phyloP scores from a whole-genome alignment of 371 early-diverging fungal species.

The Mortierella sp. region DNA sequence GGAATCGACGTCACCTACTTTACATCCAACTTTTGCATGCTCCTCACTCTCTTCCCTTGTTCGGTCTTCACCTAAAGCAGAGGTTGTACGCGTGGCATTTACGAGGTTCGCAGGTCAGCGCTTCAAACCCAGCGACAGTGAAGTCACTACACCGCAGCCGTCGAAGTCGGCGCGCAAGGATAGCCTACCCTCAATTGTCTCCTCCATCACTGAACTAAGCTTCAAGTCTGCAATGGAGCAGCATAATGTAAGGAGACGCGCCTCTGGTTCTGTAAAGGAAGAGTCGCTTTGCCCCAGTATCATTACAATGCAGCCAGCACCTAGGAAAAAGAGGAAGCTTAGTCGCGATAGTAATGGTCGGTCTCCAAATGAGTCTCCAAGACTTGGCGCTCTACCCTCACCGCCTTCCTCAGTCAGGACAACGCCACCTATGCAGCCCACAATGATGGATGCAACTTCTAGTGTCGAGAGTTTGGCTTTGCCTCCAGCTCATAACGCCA shows the following conservation, averaged over 20 bases:
- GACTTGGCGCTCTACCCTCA: conserved; percentile 26
- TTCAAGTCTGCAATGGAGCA: conserved; percentile 13
- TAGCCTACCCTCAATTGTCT: conserved; percentile 8
- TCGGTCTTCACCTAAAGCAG: conserved; percentile 10
- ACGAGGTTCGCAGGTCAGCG: conserved; percentile 15
- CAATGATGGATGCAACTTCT: conserved; percentile 14
- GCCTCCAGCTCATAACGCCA: conserved; percentile 3
- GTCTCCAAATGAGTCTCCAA: conserved; percentile 9
- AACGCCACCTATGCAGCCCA: conserved; percentile 33
- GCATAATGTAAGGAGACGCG: background rate
- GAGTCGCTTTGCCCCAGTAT: background rate
- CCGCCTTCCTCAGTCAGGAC: conserved; percentile 42
- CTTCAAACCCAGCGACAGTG: conserved; percentile 6
- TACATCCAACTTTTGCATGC: conserved; percentile 2
- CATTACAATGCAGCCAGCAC: conserved; percentile 13
- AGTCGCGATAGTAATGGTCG: conserved; percentile 12
- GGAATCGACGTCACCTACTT: conserved; percentile 29
- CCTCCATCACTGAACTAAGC: conserved; percentile 17
- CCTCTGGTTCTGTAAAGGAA: conserved; percentile 5
- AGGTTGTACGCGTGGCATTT: conserved; percentile 20
- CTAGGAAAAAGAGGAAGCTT: conserved; percentile 29
- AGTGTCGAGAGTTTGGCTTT: conserved; percentile 12
- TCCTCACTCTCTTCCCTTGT: background rate
- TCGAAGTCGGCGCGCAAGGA: background rate
- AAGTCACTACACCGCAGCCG: background rate